A percentile compares a stretch with the other conserved stretches of the same genome.
Evolutionary conservation across 1,139 yeast species (phyloP).

Genomic region (Pichia sp.): DNA sequence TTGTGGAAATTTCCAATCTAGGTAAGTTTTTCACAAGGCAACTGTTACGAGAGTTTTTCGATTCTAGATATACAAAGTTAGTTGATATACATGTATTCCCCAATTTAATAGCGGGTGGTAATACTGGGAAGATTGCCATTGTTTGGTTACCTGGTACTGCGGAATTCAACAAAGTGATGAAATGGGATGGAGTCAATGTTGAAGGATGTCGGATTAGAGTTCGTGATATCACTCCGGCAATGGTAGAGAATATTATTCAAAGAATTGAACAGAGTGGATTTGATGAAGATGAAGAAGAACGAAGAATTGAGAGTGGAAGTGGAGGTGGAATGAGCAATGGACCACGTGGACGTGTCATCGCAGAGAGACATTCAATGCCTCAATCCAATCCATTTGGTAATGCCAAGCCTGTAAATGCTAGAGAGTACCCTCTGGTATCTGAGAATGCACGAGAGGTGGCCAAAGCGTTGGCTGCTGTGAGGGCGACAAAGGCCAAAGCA

Average conservation of each 20-base stretch:
- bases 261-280: constrained; percentile 21
- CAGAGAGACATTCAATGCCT: not conserved
- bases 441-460: constrained; percentile 12
- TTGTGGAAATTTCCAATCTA: constrained; percentile 3
- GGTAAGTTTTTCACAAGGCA: constrained; percentile 16
- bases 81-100: constrained; percentile 23
- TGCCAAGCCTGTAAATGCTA: not conserved
- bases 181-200: constrained; percentile 26
- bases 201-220: constrained; percentile 22
- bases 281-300: constrained; percentile 24
- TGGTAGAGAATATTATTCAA: constrained; percentile 13
- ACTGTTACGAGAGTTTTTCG: constrained; percentile 24
- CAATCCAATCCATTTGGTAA: not conserved
- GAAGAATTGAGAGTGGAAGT: constrained; percentile 13
- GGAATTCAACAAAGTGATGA: constrained; percentile 26
- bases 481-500: no score
- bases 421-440: constrained; percentile 6
- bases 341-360: not conserved
- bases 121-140: constrained; percentile 24
- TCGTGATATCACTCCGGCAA: constrained; percentile 12
- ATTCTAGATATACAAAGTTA: constrained; percentile 23
- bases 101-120: constrained; percentile 19
- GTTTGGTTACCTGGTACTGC: constrained; percentile 19
- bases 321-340: constrained; percentile 1
- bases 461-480: no score